Evolutionary conservation across 2,329 filamentous ascomycete species (phyloP), one percentile per base, ranked within the genome.

Genomic region (Colletotrichum musae): DNA sequence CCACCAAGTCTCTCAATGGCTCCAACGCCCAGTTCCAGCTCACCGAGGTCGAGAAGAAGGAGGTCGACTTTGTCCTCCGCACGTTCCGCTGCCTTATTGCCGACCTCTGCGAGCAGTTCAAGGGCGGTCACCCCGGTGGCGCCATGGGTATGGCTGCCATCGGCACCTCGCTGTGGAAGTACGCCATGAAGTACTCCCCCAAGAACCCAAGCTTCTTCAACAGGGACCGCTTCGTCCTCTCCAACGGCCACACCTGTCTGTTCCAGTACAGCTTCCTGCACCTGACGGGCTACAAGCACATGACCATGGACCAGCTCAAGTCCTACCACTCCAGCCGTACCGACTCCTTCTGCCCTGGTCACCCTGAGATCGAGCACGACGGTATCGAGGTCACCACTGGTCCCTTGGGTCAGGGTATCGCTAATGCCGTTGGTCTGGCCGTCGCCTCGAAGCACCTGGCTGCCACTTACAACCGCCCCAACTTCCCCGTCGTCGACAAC

Each of bases 21-120:
- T 28, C 57, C 24, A 64, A 36, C 39, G 51, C 13, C 54, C 50
- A 47, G 18, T 71, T 71, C 51, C 56, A 52, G 15, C 70, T 71
- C 24, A 64, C 58, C 16, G 59, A 58, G 2, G 36, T 51, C 15
- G 54, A 70, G 16, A 71, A 70, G 59, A 64, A 58, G 28, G 54
- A 71, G 45, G 70, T 68, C 47, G 70, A 71, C 24, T 59, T 69
- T 13, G 87, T 91, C 2, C 78, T 92, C 58, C 85, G 84, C 73
- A 87, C 87, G 6, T 91, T 92, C 75, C 83, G 91, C 63, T 80
- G 87, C 58, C 79, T 93, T 36, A 90, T 93, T 68, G 89, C 91
- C 52, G 91, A 93, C 75, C 79, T 93, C 3, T 92, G 90, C 74
- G 86, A 93, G 76, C 90, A 93, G 72, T 93, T 92, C 78, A 88